Evolutionary conservation across 129 eudicot species (phyloP).

Genomic region (Centella asiatica): DNA sequence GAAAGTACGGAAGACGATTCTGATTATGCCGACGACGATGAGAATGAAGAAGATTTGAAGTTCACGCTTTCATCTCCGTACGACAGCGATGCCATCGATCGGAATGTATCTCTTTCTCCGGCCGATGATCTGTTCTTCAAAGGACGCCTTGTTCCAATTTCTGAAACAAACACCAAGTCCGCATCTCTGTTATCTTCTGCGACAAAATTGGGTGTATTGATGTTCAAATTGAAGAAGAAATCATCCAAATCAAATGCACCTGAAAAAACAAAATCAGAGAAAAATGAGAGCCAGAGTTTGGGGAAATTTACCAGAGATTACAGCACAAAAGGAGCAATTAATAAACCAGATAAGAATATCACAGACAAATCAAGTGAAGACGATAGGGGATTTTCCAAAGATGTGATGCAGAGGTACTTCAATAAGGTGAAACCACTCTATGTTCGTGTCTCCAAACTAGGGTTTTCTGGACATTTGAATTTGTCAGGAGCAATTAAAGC

Average conservation of each 20-base stretch:
- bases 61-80: constrained; percentile 33
- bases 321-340: constrained; percentile 25
- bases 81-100: constrained; percentile 30
- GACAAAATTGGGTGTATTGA: constrained; percentile 52
- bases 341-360: constrained; percentile 16
- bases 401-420: constrained; percentile 62
- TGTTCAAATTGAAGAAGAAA: constrained; percentile 67
- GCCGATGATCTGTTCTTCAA: constrained; percentile 66
- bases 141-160: constrained; percentile 37
- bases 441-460: constrained; percentile 62
- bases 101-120: constrained; percentile 36
- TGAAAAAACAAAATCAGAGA: constrained; percentile 13
- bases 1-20: constrained; percentile 22
- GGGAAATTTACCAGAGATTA: constrained; percentile 51
- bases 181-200: constrained; percentile 45
- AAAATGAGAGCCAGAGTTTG: no score
- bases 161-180: constrained; percentile 32
- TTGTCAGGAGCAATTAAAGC: constrained; percentile 20
- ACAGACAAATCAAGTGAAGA: no score
- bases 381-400: constrained; percentile 49
- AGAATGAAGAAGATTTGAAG: constrained; percentile 33
- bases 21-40: no score
- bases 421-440: constrained; percentile 76
- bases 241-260: constrained; percentile 30
- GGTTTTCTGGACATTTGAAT: constrained; percentile 40